Evolutionary conservation across 2,329 filamentous ascomycete genomes (phyloP).

Genomic region (Fusarium concolor): DNA sequence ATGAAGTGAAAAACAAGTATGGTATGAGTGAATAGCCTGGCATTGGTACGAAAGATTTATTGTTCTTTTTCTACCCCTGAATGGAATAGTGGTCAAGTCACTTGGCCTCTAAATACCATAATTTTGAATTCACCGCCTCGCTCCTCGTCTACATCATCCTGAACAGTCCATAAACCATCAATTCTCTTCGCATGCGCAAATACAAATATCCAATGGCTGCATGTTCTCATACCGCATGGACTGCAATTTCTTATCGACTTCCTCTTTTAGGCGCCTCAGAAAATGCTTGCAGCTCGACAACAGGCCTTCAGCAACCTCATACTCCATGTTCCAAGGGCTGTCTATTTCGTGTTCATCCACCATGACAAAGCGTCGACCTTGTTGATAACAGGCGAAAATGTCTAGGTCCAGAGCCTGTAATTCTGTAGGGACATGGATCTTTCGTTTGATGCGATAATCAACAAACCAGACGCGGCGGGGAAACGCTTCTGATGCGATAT

Average conservation of each 20-base stretch:
- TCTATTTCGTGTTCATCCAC: not conserved
- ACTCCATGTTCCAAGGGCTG: not conserved
- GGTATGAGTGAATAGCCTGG: not conserved
- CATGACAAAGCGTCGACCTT: not conserved
- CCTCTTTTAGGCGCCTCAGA: not conserved
- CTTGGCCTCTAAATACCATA: not conserved
- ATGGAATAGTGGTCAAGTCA: too few species aligned
- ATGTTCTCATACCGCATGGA: not conserved
- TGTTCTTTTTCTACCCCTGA: not conserved
- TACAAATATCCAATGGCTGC: not conserved
- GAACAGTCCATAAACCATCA: not conserved
- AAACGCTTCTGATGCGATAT: not conserved
- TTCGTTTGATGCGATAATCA: not conserved
- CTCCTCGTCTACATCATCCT: too few species aligned
- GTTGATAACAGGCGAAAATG: not conserved
- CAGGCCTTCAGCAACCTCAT: not conserved
- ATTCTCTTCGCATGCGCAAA: not conserved
- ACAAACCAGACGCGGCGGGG: not conserved
- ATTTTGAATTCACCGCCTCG: not conserved
- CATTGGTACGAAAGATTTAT: not conserved
- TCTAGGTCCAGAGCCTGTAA: not conserved
- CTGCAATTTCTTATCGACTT: not conserved
- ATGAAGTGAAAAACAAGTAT: not conserved
- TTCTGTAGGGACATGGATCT: not conserved
- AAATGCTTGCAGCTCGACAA: not conserved